Conservation (phyloP, 257 asterid genomes). For the Eustoma russellianum region DNA sequence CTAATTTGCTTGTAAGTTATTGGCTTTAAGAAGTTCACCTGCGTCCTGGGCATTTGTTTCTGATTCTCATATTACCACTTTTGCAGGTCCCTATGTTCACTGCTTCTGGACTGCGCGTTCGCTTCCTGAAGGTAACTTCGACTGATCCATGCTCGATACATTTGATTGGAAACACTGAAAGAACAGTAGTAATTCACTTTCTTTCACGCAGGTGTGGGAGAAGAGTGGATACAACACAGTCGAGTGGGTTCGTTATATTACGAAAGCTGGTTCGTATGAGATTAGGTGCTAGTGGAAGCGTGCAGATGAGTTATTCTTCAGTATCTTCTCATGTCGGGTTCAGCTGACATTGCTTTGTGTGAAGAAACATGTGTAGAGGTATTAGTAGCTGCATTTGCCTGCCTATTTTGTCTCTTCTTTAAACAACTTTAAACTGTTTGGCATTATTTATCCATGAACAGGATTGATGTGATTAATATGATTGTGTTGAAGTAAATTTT, state of each 20-base stretch:
- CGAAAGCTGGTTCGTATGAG: constrained; percentile 97
- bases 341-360: no score
- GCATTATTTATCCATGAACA: no score
- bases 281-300: constrained; percentile 57
- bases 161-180: constrained; percentile 1
- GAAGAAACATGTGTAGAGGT: no score
- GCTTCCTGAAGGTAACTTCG: constrained; percentile 77
- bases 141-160: neutral
- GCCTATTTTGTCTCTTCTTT: no score
- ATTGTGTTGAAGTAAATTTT: no score
- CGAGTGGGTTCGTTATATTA: constrained; percentile 98
- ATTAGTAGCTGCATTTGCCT: no score
- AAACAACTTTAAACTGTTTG: no score
- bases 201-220: constrained; percentile 83
- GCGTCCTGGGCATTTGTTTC: no score
- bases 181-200: constrained; percentile 8
- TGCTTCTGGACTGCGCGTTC: constrained; percentile 96
- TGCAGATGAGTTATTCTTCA: neutral
- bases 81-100: constrained; percentile 98
- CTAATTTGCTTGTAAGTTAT: no score
- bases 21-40: no score
- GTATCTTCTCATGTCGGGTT: no score
- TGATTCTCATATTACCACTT: neutral
- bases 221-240: constrained; percentile 98
- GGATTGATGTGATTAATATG: no score